Percentiles rank a stretch among this genome's conserved stretches.
Conservation (phyloP, 306 rosid species). For the Cercis canadensis region DNA sequence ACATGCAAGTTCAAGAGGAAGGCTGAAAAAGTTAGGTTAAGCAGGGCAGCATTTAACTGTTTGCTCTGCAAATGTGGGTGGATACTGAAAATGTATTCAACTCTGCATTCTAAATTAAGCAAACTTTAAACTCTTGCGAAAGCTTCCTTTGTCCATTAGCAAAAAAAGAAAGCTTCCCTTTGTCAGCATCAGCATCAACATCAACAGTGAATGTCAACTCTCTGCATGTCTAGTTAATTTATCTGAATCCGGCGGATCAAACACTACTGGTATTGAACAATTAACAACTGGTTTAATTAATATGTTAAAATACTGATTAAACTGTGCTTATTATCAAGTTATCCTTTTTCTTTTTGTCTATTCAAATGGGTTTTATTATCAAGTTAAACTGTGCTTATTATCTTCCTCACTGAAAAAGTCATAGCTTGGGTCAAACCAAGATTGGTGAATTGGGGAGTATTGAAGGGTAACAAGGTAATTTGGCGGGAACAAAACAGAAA, state of each 20-base stretch:
- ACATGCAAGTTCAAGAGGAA: background rate
- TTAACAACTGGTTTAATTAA: too few relatives aligned
- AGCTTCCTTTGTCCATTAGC: background rate
- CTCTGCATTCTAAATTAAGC: conserved; percentile 1
- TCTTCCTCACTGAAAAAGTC: background rate
- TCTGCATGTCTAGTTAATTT: conserved; percentile 22
- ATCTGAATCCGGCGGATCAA: background rate
- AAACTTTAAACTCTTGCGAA: conserved; percentile 16
- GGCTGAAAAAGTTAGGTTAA: conserved; percentile 28
- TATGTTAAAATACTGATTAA: too few relatives aligned
- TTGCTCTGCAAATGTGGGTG: conserved; percentile 14
- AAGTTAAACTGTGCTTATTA: too few relatives aligned
- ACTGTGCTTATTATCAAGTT: too few relatives aligned
- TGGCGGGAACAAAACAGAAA: background rate
- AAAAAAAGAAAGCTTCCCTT: background rate
- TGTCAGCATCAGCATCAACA: conserved; percentile 30
- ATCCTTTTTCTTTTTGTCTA: too few relatives aligned
- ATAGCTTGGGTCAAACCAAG: background rate
- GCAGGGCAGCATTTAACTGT: background rate
- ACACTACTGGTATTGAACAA: background rate
- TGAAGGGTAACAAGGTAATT: background rate
- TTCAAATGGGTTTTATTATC: too few relatives aligned
- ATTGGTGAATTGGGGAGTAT: too few relatives aligned
- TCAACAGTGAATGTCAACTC: conserved; percentile 20
- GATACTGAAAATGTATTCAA: conserved; percentile 12